These are phyloP conservation scores for Lichenothelia convexa DNA, from an alignment of 495 filamentous ascomycete genomes.

Conservation along the genomic window DNA sequence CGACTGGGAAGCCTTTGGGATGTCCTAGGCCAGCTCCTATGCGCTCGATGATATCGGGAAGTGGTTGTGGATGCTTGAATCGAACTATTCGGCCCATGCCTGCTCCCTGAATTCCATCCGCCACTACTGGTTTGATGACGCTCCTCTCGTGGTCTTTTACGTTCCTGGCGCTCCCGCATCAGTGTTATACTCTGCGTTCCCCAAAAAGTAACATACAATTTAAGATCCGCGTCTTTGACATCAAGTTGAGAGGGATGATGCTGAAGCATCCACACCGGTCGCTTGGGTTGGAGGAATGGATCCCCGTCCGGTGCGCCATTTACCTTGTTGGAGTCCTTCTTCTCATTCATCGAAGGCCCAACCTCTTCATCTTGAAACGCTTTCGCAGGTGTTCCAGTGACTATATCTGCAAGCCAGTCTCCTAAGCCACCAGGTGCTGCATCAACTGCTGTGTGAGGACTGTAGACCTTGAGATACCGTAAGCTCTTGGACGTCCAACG, in stretches of 20 bases:
- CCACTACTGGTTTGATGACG: conserved; percentile 33
- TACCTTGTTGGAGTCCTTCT: background rate
- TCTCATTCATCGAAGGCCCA: background rate
- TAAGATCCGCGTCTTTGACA: conserved; percentile 12
- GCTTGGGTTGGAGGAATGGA: conserved; percentile 4
- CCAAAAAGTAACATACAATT: conserved; percentile 8
- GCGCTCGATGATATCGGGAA: conserved; percentile 42
- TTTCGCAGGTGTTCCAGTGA: conserved; percentile 31
- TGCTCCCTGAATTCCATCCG: conserved; percentile 42
- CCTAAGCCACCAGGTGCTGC: conserved; percentile 71
- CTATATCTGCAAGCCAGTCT: conserved; percentile 87
- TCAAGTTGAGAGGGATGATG: conserved; percentile 18
- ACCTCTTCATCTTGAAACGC: conserved; percentile 11
- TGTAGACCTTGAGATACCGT: conserved; percentile 42
- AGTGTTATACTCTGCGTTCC: too few relatives aligned
- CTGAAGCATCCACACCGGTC: conserved; percentile 20
- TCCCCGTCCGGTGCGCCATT: background rate
- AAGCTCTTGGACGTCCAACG: background rate
- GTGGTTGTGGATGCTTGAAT: conserved; percentile 36
- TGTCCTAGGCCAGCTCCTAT: conserved; percentile 40
- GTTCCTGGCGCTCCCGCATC: conserved; percentile 5
- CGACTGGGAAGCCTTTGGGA: conserved; percentile 47
- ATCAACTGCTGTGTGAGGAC: conserved; percentile 86
- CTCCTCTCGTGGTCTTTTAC: conserved; percentile 28
- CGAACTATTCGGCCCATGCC: conserved; percentile 64